Base-by-base conservation (phyloP, 2,329 filamentous ascomycete species). In the Botrytis medusae region DNA sequence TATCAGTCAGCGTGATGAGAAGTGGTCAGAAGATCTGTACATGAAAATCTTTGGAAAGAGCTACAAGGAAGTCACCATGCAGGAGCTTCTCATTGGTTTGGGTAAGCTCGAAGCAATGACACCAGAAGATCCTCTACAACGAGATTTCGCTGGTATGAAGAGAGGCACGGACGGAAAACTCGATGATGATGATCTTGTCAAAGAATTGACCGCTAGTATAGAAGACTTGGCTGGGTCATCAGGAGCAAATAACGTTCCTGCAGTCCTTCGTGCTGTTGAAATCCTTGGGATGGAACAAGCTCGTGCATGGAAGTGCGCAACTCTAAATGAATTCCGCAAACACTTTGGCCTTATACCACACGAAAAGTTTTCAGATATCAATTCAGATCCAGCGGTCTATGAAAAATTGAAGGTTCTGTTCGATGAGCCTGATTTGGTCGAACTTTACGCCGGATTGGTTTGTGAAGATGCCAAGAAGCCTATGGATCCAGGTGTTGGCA, bases 271-370 rank as follows among this genome's bases (percentile, higher is more conserved):
- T 76, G 88, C 90, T 0, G 88, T 96, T 25, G 93, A 95, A 81
- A 91, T 95, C 46, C 84, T 96, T 18, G 93, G 93, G 48, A 95
- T 96, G 74, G 84, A 93, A 70, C 92, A 94, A 75, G 89, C 91
- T 4, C 87, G 93, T 62, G 87, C 87, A 73, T 96, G 93, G 93
- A 90, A 93, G 74, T 83, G 93, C 12, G 91, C 91, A 0, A 75
- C 74, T 0, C 84, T 97, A 74, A 96, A 96, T 79, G 93, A 96
- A 83, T 96, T 96, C 85, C 88, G 93, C 67, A 91, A 92, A 80
- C 92, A 94, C 83, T 96, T 96, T 77, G 89, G 90, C 2, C 84
- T 97, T 8, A 92, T 92, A 83, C 87, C 89, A 0, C 91, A 96
- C 79, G 88, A 90, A 32, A 91, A 85, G 0, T 96, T 96, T 74